Conservation (phyloP, 495 filamentous ascomycete genomes). For the Hypoxylon crocopeplum region DNA sequence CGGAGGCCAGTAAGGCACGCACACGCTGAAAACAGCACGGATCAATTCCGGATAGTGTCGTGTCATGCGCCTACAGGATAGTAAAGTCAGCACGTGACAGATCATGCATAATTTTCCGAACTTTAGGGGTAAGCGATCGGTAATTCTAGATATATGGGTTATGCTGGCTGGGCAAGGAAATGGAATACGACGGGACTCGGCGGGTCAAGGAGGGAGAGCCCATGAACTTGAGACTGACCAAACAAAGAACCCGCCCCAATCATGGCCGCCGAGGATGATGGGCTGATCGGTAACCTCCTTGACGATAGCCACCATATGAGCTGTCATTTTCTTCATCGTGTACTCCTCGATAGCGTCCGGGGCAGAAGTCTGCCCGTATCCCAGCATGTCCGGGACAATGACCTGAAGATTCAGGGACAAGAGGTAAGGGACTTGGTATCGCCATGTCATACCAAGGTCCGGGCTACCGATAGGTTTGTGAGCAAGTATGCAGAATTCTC, state of each 20-base stretch:
- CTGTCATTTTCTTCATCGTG: conserved; percentile 70
- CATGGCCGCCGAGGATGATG: conserved; percentile 77
- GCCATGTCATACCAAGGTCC: conserved; percentile 76
- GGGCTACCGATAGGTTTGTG: conserved; percentile 59
- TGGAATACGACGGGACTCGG: not conserved
- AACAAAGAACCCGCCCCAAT: conserved; percentile 72
- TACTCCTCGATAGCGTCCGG: conserved; percentile 62
- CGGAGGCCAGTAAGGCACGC: conserved; percentile 73
- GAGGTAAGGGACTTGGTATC: conserved; percentile 83
- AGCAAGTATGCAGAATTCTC: not conserved
- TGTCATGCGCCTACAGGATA: conserved; percentile 57
- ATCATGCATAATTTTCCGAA: conserved; percentile 53
- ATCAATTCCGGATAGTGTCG: conserved; percentile 76
- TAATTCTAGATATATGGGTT: not conserved
- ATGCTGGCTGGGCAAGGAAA: not conserved
- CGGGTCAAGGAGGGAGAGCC: not conserved
- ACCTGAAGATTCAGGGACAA: conserved; percentile 71
- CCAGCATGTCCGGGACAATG: conserved; percentile 80
- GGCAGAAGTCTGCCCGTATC: conserved; percentile 77
- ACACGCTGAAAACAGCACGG: conserved; percentile 75
- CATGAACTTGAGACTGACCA: conserved; percentile 41
- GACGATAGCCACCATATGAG: conserved; percentile 72
- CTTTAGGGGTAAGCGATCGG: conserved; percentile 41
- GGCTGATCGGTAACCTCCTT: conserved; percentile 43
- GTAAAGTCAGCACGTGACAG: conserved; percentile 45